A percentile compares a stretch with the other conserved stretches of the same genome.
Evolutionary conservation across 148 eudicot genomes (phyloP).

Genomic region (Rhododendron molle): DNA sequence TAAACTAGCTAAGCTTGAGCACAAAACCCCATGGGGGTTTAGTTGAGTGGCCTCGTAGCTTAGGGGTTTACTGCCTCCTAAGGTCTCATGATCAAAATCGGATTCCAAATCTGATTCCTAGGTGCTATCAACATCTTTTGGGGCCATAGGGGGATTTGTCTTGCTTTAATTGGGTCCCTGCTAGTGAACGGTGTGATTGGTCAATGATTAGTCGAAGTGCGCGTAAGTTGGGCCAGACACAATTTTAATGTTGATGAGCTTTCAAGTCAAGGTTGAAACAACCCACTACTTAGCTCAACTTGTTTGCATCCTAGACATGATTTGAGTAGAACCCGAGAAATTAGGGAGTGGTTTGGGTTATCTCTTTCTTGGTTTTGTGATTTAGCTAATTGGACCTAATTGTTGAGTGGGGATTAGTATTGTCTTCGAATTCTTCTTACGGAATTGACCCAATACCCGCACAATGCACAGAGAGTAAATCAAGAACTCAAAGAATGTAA

Average conservation of each 20-base stretch:
- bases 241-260: neutral
- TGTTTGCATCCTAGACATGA: neutral
- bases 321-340: neutral
- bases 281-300: neutral
- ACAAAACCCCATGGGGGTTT: neutral
- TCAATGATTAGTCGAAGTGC: neutral
- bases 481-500: neutral
- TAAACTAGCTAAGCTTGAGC: neutral
- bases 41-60: neutral
- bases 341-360: neutral
- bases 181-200: neutral
- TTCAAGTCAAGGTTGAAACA: neutral
- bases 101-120: neutral
- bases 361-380: neutral
- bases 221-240: neutral
- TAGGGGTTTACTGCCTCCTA: neutral
- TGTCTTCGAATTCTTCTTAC: neutral
- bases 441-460: neutral
- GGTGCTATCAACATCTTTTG: neutral
- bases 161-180: neutral
- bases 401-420: neutral
- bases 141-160: neutral
- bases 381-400: neutral
- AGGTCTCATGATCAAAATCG: neutral
- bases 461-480: neutral